phyloP scores from a whole-genome alignment of 805 yeast genomes.

The Sugiyamaella marilandica region DNA sequence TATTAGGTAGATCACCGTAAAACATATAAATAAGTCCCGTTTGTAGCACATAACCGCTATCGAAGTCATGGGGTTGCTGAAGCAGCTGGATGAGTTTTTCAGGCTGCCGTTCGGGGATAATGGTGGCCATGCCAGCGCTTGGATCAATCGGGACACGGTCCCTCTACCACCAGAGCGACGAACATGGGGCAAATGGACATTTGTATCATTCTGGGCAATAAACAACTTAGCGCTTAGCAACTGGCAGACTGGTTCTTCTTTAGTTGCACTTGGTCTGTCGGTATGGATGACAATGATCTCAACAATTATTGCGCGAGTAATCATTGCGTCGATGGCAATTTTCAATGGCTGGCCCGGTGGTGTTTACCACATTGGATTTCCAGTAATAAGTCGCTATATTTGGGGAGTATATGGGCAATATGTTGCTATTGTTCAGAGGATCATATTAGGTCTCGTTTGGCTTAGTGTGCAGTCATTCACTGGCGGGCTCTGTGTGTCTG shows the following conservation, averaged over 20 bases:
- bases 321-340: slow-evolving; percentile 40
- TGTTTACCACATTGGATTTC: slow-evolving; percentile 46
- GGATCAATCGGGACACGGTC: slow-evolving; percentile 35
- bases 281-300: slow-evolving; percentile 43
- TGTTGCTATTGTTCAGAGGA: slow-evolving; percentile 42
- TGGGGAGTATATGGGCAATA: slow-evolving; percentile 46
- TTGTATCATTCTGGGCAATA: slow-evolving; percentile 27
- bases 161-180: slow-evolving; percentile 44
- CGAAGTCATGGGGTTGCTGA: background rate
- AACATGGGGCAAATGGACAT: slow-evolving; percentile 44
- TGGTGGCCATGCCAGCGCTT: slow-evolving; percentile 10
- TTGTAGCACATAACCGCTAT: too few relatives aligned
- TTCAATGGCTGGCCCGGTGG: slow-evolving; percentile 46
- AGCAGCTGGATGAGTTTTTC: background rate
- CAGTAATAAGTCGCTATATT: slow-evolving; percentile 41
- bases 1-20: too few relatives aligned
- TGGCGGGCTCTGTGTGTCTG: slow-evolving; percentile 42
- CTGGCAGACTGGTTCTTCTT: slow-evolving; percentile 40
- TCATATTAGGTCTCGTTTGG: slow-evolving; percentile 44
- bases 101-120: slow-evolving; percentile 8
- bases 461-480: slow-evolving; percentile 43
- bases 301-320: slow-evolving; percentile 38
- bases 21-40: too few relatives aligned
- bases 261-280: slow-evolving; percentile 41
- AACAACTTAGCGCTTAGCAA: slow-evolving; percentile 36